phyloP scores from a whole-genome alignment of 83 land plant genomes.

The Larix sibirica region DNA sequence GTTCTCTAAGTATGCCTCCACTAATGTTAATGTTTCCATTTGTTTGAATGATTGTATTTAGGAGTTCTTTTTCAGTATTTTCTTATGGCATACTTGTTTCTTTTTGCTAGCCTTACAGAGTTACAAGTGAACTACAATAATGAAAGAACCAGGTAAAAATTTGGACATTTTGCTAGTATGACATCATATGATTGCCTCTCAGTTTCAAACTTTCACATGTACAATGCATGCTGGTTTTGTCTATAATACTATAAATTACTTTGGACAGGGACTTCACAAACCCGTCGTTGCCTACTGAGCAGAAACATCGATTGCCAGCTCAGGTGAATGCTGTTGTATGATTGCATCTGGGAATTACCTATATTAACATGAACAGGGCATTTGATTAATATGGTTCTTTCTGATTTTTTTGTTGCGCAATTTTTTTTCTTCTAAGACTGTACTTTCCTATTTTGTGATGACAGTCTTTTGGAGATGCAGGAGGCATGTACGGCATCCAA shows the following conservation, averaged over 20 bases:
- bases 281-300: conserved; percentile 43
- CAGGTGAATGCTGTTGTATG: conserved; percentile 16
- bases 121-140: conserved; percentile 58
- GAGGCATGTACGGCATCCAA: conserved; percentile 26
- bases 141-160: conserved; percentile 46
- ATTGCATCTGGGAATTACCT: conserved; percentile 7
- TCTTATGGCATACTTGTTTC: background rate
- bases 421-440: background rate
- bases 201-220: background rate
- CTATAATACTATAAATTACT: background rate
- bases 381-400: background rate
- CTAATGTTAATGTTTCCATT: conserved; percentile 1
- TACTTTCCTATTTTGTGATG: background rate
- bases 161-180: background rate
- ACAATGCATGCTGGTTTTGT: background rate
- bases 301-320: conserved; percentile 17
- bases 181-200: background rate
- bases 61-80: background rate
- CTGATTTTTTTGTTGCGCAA: too few relatives aligned
- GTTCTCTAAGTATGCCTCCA: conserved; percentile 45
- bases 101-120: conserved; percentile 45
- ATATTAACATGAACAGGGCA: background rate
- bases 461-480: conserved; percentile 28
- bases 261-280: conserved; percentile 53
- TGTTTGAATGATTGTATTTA: background rate